Percentiles rank a stretch among this genome's conserved stretches.
phyloP scores from a whole-genome alignment of 768 basidiomycete species.

The Naganishia vishniacii region DNA sequence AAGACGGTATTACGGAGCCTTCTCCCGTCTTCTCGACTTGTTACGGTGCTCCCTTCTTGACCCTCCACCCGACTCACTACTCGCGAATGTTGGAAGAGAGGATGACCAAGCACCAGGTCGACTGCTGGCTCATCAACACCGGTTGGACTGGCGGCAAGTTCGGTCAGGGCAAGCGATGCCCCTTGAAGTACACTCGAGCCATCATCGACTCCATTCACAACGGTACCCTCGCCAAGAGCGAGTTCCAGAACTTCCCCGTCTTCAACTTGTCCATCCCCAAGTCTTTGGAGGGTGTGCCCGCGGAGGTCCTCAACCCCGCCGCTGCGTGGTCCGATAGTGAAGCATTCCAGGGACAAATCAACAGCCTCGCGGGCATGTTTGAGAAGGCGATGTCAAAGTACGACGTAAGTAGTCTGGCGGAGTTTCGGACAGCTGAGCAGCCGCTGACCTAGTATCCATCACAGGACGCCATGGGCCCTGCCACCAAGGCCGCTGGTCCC shows the following conservation, averaged over 20 bases:
- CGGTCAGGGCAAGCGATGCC: conserved; percentile 88
- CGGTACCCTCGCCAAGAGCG: conserved; percentile 77
- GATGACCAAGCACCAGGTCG: conserved; percentile 79
- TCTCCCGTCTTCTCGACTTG: conserved; percentile 99
- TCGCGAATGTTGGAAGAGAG: conserved; percentile 93
- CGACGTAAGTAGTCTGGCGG: no score
- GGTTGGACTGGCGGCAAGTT: conserved; percentile 82
- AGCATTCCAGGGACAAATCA: conserved; percentile 79
- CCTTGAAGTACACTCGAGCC: conserved; percentile 87
- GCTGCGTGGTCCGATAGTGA: conserved; percentile 79
- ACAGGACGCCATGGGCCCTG: conserved; percentile 71
- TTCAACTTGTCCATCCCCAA: conserved; percentile 86
- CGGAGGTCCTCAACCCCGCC: conserved; percentile 78
- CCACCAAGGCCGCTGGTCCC: conserved; percentile 79
- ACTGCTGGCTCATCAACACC: conserved; percentile 99
- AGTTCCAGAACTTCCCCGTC: conserved; percentile 72
- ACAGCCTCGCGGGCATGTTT: conserved; percentile 90
- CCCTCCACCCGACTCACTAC: conserved; percentile 91
- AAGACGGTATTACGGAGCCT: conserved; percentile 95
- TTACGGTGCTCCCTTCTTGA: conserved; percentile 98
- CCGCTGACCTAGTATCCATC: no score
- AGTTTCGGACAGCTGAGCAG: no score
- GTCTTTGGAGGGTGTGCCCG: conserved; percentile 73
- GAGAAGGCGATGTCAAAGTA: conserved; percentile 86
- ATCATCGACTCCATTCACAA: conserved; percentile 97